phyloP scores from a whole-genome alignment of 2,329 filamentous ascomycete genomes.

The Coniella lustricola region DNA sequence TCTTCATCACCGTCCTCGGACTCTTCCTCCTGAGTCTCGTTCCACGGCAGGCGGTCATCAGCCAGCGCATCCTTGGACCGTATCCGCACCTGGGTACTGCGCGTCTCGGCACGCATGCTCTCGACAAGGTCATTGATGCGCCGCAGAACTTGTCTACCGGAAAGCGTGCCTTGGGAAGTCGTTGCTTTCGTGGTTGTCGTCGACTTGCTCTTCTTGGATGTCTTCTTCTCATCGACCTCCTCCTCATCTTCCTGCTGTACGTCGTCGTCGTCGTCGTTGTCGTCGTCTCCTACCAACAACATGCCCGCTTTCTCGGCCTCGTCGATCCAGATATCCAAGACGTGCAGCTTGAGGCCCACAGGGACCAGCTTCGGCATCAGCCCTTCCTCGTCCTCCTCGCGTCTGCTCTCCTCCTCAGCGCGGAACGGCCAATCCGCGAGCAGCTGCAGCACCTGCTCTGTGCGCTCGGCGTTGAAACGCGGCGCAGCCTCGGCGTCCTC shows the following conservation, averaged over 20 bases:
- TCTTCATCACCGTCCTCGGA: conserved; percentile 38
- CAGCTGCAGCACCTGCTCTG: conserved; percentile 32
- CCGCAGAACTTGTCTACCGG: conserved; percentile 42
- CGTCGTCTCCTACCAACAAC: conserved; percentile 31
- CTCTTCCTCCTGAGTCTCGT: conserved; percentile 31
- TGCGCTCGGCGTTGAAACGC: conserved; percentile 19
- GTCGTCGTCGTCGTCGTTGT: conserved; percentile 25
- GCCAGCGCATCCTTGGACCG: conserved; percentile 63
- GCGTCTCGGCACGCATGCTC: conserved; percentile 47
- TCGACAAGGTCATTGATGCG: conserved; percentile 48
- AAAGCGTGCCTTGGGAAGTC: conserved; percentile 22
- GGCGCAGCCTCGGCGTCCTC: background rate
- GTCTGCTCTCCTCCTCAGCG: conserved; percentile 24
- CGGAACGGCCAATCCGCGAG: conserved; percentile 29
- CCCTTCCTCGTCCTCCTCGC: conserved; percentile 26
- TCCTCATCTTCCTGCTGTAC: conserved; percentile 19
- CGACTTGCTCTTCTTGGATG: background rate
- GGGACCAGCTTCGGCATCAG: conserved; percentile 44
- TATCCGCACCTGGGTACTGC: conserved; percentile 64
- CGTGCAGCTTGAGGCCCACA: conserved; percentile 78
- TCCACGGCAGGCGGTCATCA: conserved; percentile 68
- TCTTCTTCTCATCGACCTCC: background rate
- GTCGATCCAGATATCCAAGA: conserved; percentile 86
- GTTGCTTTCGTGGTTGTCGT: conserved; percentile 28
- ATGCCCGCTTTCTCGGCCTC: conserved; percentile 69